phyloP scores from a whole-genome alignment of 495 filamentous ascomycete genomes.

The Lophiotrema nucula region DNA sequence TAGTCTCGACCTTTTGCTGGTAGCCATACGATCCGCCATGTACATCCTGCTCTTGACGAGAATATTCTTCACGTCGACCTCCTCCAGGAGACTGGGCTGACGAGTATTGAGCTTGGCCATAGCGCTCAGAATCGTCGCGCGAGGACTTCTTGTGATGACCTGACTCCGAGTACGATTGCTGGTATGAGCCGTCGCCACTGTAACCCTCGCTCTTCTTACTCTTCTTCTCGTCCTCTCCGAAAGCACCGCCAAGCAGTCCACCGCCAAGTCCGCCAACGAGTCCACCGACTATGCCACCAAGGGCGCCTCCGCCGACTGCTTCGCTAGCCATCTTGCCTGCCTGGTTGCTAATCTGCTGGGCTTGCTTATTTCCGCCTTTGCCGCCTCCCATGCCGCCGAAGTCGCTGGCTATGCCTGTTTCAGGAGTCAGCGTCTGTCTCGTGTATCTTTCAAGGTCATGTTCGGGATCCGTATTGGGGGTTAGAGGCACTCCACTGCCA shows the following conservation, averaged over 20 bases:
- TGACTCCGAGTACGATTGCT: conserved; percentile 46
- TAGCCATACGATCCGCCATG: conserved; percentile 33
- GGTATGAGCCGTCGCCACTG: conserved; percentile 46
- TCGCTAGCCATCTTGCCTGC: conserved; percentile 35
- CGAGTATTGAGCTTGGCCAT: conserved; percentile 50
- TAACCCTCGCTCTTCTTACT: conserved; percentile 41
- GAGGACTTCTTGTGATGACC: conserved; percentile 40
- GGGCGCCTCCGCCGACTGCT: conserved; percentile 45
- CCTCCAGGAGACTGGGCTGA: conserved; percentile 47
- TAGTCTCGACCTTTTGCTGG: conserved; percentile 29
- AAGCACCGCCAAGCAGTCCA: conserved; percentile 35
- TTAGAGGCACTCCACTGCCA: too few relatives aligned
- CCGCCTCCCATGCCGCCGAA: conserved; percentile 25
- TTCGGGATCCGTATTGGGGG: too few relatives aligned
- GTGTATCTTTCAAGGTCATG: too few relatives aligned
- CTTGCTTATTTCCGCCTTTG: conserved; percentile 36
- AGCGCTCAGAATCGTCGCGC: conserved; percentile 40
- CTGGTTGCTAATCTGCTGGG: conserved; percentile 33
- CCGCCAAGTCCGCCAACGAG: conserved; percentile 46
- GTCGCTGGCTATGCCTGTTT: conserved; percentile 52
- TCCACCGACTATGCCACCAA: conserved; percentile 48
- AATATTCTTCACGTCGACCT: conserved; percentile 48
- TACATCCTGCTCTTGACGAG: conserved; percentile 38
- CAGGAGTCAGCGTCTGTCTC: too few relatives aligned
- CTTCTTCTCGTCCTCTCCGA: conserved; percentile 46